Evolutionary conservation across 2,329 filamentous ascomycete species (phyloP), one percentile per base, ranked within the genome.

Genomic region (Penicillium brasilianum): DNA sequence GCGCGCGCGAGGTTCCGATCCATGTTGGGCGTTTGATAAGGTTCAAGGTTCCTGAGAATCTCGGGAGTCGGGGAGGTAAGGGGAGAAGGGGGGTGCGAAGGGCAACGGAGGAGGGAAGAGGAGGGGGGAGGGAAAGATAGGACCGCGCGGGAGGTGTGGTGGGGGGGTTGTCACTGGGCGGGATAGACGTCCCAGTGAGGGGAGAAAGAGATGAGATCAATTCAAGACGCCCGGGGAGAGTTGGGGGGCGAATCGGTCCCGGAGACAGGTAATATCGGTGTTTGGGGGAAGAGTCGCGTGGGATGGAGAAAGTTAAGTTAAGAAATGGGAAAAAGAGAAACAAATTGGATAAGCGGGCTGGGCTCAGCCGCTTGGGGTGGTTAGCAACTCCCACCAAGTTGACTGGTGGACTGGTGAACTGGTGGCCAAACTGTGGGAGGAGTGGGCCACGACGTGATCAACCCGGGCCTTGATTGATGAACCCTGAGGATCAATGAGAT

Each of bases 1-100:
- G 95, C 95, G 77, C 91, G 92, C 74, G 97, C 92, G 75, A 97
- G 66, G 67, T 72, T 70, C 49, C 68, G 71, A 66, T 78, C 77
- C 80, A 81, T 81, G 37, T 66, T 78, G 69, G 63, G 18, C 50
- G 36, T 39, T 46, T 57, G 54, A 58, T 61, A 53, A 48, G 46
- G 34, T 52, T 55, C 46, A 36, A 44, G 16, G 25, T 46, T n/a
- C n/a, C 49, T 52, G 30, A 36, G 25, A 34, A 53, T 54, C 34
- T 59, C 20, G 53, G 37, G 22, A 46, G 61, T 64, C 54, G 3
- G 57, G 57, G 55, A 55, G 54, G 39, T 57, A 62, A 58, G 62
- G 57, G 54, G 51, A 36, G 51, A 48, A 37, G 43, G 32, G 56
- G 55, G 52, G 50, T 52, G 61, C 58, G 61, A 8, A 11, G 16